Evolutionary conservation across 2,329 filamentous ascomycete species (phyloP).

Genomic region (Chrysoporthe cubensis): DNA sequence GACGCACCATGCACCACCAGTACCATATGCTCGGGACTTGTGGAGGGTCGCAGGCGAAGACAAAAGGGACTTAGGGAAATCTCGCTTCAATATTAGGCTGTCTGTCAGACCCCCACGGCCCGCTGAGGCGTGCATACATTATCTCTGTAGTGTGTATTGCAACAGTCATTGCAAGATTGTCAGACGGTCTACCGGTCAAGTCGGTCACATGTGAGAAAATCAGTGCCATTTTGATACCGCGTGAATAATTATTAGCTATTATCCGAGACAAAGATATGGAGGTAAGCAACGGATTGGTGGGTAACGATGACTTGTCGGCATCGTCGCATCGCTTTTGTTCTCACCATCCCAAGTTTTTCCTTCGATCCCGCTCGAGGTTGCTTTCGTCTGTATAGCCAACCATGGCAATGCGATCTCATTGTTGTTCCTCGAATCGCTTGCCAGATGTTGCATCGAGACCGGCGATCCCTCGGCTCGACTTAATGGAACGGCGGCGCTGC

Average conservation of each 20-base stretch:
- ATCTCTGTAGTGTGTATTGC: background rate
- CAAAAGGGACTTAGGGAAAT: too few species aligned
- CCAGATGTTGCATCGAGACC: background rate
- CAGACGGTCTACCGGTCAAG: background rate
- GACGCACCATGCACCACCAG: background rate
- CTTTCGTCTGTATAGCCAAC: background rate
- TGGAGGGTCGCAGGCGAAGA: background rate
- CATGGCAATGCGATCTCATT: background rate
- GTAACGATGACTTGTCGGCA: background rate
- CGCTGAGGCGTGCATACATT: background rate
- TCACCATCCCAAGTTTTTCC: background rate
- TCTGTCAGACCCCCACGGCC: background rate
- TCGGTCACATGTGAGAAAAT: background rate
- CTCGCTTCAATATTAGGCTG: too few species aligned
- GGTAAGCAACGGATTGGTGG: background rate
- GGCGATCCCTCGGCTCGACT: background rate
- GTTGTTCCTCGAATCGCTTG: background rate
- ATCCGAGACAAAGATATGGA: background rate
- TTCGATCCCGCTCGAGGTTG: background rate
- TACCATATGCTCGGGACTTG: conserved; percentile 2
- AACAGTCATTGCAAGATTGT: background rate
- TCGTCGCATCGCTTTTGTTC: background rate
- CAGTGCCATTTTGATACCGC: background rate
- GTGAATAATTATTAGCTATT: background rate
- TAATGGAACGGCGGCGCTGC: background rate